A percentile compares a stretch with the other conserved stretches of the same genome.
These are phyloP conservation scores for Haplosporangium gracile DNA, from an alignment of 192 early-diverging fungal genomes.

Conservation along the genomic window DNA sequence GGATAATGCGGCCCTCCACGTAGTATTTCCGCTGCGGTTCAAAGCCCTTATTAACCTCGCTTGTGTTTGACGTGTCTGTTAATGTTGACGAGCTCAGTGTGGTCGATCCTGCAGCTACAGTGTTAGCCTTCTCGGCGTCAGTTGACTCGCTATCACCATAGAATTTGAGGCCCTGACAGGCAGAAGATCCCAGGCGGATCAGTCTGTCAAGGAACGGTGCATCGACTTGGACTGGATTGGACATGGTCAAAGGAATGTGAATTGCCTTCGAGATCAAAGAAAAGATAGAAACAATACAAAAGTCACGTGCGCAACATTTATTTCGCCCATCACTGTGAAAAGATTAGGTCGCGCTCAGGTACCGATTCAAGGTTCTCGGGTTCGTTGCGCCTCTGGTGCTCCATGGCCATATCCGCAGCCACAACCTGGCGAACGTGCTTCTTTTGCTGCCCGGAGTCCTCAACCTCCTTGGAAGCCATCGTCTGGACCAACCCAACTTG, in stretches of 20 bases:
- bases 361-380: not conserved
- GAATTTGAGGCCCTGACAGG: not conserved
- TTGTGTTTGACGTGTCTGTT: not conserved
- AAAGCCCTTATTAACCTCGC: constrained; percentile 8
- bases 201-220: constrained; percentile 20
- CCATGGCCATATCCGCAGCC: not conserved
- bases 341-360: constrained; percentile 1
- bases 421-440: constrained; percentile 7
- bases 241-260: constrained; percentile 9
- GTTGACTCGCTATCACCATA: not conserved
- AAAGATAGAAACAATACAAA: not conserved
- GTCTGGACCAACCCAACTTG: constrained; percentile 31
- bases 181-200: constrained; percentile 8
- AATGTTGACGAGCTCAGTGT: not conserved
- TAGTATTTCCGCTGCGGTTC: constrained; percentile 32
- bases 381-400: not conserved
- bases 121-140: not conserved
- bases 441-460: constrained; percentile 17
- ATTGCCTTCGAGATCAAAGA: not conserved
- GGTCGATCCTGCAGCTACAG: not conserved
- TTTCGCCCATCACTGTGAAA: not conserved
- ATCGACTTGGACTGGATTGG: constrained; percentile 27
- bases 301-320: not conserved
- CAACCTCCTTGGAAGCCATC: constrained; percentile 34
- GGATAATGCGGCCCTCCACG: constrained; percentile 48